Conservation (phyloP, 1,139 yeast genomes). For the Yamadazyma mexicana region DNA sequence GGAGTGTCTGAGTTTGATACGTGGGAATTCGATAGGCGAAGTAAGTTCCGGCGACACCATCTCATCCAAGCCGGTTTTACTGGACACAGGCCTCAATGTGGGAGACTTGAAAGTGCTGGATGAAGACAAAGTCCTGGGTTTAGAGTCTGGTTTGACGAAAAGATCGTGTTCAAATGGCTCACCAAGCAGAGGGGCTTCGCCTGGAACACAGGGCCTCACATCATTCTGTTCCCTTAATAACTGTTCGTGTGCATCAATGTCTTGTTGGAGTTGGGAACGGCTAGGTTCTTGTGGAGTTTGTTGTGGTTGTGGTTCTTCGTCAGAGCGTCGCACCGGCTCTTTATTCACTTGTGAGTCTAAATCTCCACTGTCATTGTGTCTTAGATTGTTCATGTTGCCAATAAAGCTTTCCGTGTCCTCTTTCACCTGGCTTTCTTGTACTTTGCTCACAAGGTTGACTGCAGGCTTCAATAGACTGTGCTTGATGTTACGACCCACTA, state of each 20-base stretch:
- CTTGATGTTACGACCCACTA: slow-evolving; percentile 6
- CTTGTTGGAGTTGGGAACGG: neutral
- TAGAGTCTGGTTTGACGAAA: neutral
- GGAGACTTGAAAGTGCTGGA: slow-evolving; percentile 5
- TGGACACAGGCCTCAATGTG: slow-evolving; percentile 2
- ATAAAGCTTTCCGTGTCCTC: slow-evolving; percentile 21
- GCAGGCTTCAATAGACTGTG: neutral
- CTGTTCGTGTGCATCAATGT: slow-evolving; percentile 1
- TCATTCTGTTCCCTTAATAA: neutral
- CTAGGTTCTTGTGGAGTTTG: neutral
- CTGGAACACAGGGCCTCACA: no score
- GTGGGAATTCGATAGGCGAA: slow-evolving; percentile 4
- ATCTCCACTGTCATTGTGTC: slow-evolving; percentile 29
- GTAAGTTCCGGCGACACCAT: neutral
- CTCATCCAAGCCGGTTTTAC: neutral
- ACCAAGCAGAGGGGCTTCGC: neutral
- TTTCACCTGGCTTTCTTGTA: slow-evolving; percentile 18
- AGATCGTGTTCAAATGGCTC: neutral
- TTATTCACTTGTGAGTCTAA: neutral
- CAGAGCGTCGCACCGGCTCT: neutral
- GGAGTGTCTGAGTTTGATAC: slow-evolving; percentile 13
- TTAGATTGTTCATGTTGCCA: slow-evolving; percentile 29
- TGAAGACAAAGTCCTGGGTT: slow-evolving; percentile 1
- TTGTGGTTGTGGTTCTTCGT: neutral
- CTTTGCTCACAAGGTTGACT: slow-evolving; percentile 1